Evolutionary conservation across 2,329 filamentous ascomycete species (phyloP).

Genomic region (Pseudopithomyces chartarum): DNA sequence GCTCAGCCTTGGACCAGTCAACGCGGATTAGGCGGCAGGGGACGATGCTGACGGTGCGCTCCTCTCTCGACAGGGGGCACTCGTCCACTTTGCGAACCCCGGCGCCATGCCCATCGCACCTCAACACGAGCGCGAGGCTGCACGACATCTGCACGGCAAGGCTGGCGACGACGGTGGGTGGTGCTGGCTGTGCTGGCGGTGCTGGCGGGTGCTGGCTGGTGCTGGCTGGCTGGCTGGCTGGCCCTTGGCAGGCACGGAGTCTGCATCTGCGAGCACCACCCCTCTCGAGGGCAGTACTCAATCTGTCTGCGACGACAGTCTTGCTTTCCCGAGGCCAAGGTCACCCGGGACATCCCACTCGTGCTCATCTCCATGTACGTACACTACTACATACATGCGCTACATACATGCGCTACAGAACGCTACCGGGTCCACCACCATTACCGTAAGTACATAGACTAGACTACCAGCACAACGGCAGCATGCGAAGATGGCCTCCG

Average conservation of each 20-base stretch:
- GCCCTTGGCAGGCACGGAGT: slow-evolving; percentile 10
- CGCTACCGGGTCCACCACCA: background rate
- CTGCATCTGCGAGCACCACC: background rate
- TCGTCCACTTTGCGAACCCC: slow-evolving; percentile 18
- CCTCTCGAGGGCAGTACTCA: background rate
- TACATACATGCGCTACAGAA: too few relatives aligned
- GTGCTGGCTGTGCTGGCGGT: too few relatives aligned
- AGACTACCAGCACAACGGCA: too few relatives aligned
- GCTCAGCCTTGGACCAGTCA: slow-evolving; percentile 6
- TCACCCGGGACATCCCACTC: background rate
- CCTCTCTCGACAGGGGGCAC: slow-evolving; percentile 4
- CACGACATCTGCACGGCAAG: slow-evolving; percentile 10
- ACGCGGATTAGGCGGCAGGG: background rate
- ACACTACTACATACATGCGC: too few relatives aligned
- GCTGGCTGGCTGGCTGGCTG: background rate
- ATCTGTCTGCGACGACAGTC: background rate
- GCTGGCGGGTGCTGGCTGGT: too few relatives aligned
- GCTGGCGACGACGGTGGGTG: background rate
- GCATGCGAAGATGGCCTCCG: background rate
- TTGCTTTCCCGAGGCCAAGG: background rate
- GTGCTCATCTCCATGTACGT: too few relatives aligned
- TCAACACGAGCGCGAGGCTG: slow-evolving; percentile 2
- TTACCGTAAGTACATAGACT: too few relatives aligned
- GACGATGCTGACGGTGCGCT: slow-evolving; percentile 7
- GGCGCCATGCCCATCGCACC: slow-evolving; percentile 6